Evolutionary conservation across 176 grass and related monocot genomes (phyloP), one percentile per base, ranked within the genome.

Genomic region (Musa troglodytarum): DNA sequence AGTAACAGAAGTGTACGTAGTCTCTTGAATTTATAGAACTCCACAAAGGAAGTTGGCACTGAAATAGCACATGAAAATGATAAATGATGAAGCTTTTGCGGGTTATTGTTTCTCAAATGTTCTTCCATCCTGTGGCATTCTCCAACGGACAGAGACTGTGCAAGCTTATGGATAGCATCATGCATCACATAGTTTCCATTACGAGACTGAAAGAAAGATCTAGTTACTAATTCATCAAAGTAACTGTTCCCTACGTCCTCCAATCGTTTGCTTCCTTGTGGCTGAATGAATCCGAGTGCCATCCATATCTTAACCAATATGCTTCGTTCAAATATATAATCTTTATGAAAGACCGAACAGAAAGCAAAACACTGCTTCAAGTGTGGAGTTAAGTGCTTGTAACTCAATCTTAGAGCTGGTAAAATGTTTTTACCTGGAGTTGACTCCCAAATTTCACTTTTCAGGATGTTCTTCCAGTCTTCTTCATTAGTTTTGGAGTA

Each of bases 301-400:
- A 95, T 57, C 91, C 91, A 95, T 65, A 90, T 77, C 16, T 86
- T 79, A 57, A 90, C 73, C 50, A 95, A 55, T 15, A 83, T 87
- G 14, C 86, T 85, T 63, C 53, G 85, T 68, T 69, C 84, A 71
- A 95, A 90, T 20, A 78, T 52, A 80, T 88, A 88, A 79, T 95
- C 88, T 73, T 88, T 95, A 23, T 81, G 88, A 74, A 88, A 95
- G 24, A 95, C 78, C 54, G 88, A 86, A 86, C 91, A 95, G 54
- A 88, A 95, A 20, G 88, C 85, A 84, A 95, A 95, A 21, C 91
- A 95, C 65, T 86, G 85, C 78, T 95, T 88, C 1, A 95, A 85
- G 67, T 95, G 68, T 57, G 83, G 52, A 57, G 91, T 81, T 21
- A 95, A 78, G 68, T 86, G 85, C 9, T 95, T 82, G 69, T 95